Evolutionary conservation across 1,284 basidiomycete genomes (phyloP), one percentile per base, ranked within the genome.

Genomic region (Rhodotorula sp.): DNA sequence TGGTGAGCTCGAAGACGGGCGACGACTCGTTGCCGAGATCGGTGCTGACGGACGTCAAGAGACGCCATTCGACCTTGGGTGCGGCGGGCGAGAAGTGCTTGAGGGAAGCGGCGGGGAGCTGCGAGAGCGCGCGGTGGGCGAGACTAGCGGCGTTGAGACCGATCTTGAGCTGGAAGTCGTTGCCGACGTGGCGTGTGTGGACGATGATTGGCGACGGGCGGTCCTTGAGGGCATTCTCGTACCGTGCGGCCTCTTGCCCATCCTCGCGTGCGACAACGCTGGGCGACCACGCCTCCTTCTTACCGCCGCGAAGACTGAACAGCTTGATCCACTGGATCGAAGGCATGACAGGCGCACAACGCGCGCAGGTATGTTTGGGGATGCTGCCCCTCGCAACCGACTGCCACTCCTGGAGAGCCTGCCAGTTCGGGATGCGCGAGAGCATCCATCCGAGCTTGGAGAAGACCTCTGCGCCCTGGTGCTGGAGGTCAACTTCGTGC

Each of bases 71-170:
- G 77, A 73, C 80, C 18, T 53, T 51, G 28, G 60, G 60, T 26
- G 24, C 50, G 11, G 48, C 13, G 18, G 16, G 37, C 37, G 50
- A 11, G 9, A 53, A 40, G 37, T 44, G 40, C 40, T 24, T 37
- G 26, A 18, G n/a, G 76, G 59, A 79, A 72, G 70, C 79, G 73
- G 73, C 78, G 13, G 94, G 94, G 46, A 97, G 84, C 55, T 90
- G 87, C 0, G 92, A 88, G 47, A 90, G 80, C 0, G 93, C 94
- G 50, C 92, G 90, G 79, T 97, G 94, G 66, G 92, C 85, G 47
- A 97, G 84, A 2, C 94, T 92, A 1, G 89, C 85, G 50, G 92
- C 85, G 78, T 97, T 97, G 77, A 95, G 85, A 34, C 92, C 94
- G 54, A 97, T 88, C 61, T 89, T 87, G 61, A 95, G 87, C 52